A percentile compares a stretch with the other conserved stretches of the same genome.
Evolutionary conservation across 2,329 filamentous ascomycete genomes (phyloP).

Genomic region (Beauveria pseudobassiana): DNA sequence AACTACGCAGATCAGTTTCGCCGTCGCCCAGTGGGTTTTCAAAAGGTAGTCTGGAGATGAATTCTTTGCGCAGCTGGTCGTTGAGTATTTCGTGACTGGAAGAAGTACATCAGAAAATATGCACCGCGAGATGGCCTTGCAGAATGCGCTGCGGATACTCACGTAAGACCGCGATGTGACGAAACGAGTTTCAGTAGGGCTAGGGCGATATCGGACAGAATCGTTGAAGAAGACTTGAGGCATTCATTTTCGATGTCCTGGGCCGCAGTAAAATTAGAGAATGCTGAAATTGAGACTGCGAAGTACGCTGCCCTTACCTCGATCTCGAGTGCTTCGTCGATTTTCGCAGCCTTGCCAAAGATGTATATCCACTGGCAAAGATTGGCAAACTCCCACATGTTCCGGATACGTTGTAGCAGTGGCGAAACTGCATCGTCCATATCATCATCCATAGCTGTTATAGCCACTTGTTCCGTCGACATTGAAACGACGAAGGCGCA

Average conservation of each 20-base stretch:
- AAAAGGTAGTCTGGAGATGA: conserved; percentile 67
- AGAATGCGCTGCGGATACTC: conserved; percentile 30
- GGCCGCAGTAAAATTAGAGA: conserved; percentile 1
- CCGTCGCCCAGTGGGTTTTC: conserved; percentile 80
- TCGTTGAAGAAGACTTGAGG: conserved; percentile 67
- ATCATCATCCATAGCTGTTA: neutral
- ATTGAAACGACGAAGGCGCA: neutral
- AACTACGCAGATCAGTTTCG: conserved; percentile 59
- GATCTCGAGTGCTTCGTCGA: conserved; percentile 80
- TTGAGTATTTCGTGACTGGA: conserved; percentile 79
- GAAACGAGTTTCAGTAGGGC: conserved; percentile 87
- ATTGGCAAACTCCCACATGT: conserved; percentile 94
- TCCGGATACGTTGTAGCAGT: conserved; percentile 63
- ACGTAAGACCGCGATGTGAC: conserved; percentile 88
- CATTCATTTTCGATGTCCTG: conserved; percentile 88
- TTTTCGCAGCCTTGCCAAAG: conserved; percentile 84
- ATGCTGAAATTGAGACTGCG: neutral
- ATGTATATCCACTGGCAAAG: conserved; percentile 89
- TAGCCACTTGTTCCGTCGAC: neutral
- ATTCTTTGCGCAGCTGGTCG: conserved; percentile 87
- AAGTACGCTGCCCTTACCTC: conserved; percentile 52
- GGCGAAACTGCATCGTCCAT: conserved; percentile 17
- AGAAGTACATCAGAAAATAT: neutral
- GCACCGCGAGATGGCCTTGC: too few relatives aligned
- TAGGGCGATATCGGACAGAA: conserved; percentile 74